Conservation (phyloP, 306 rosid species). For the Gillenia trifoliata region DNA sequence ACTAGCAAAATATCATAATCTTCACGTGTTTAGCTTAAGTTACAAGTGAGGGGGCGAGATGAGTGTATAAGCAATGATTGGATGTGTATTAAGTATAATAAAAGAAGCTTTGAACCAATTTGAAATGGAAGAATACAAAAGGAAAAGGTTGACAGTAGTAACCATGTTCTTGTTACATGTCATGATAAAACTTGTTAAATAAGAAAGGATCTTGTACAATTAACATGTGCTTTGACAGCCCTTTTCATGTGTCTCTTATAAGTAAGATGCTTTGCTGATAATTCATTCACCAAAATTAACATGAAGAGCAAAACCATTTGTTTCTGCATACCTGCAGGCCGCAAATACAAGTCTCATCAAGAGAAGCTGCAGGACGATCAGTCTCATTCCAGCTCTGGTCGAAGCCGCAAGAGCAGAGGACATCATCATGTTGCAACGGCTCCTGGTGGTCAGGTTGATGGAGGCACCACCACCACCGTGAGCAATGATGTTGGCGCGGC, state of each 20-base stretch:
- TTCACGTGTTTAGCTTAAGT: no score
- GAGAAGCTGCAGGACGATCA: slow-evolving; percentile 22
- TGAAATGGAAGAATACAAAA: not conserved
- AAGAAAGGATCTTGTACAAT: slow-evolving; percentile 8
- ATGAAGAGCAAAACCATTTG: slow-evolving; percentile 53
- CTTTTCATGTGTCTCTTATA: not conserved
- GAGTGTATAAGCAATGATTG: not conserved
- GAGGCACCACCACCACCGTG: not conserved
- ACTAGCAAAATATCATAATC: no score
- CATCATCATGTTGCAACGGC: slow-evolving; percentile 8
- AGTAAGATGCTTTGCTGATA: not conserved
- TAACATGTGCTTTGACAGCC: not conserved
- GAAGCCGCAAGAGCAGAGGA: slow-evolving; percentile 22
- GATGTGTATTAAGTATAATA: not conserved
- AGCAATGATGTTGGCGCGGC: slow-evolving; percentile 28
- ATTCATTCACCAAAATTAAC: not conserved
- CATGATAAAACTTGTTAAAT: not conserved
- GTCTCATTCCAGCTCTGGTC: slow-evolving; percentile 23
- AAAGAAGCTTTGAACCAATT: slow-evolving; percentile 3
- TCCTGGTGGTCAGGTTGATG: slow-evolving; percentile 2
- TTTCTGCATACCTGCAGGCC: slow-evolving; percentile 42
- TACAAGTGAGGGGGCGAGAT: not conserved
- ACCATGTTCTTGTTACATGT: slow-evolving; percentile 2
- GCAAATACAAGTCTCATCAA: slow-evolving; percentile 28
- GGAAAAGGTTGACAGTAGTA: not conserved